Percentiles rank a stretch among this genome's conserved stretches.
phyloP scores from a whole-genome alignment of 192 early-diverging fungal species.

The Jimgerdemannia lactiflua region DNA sequence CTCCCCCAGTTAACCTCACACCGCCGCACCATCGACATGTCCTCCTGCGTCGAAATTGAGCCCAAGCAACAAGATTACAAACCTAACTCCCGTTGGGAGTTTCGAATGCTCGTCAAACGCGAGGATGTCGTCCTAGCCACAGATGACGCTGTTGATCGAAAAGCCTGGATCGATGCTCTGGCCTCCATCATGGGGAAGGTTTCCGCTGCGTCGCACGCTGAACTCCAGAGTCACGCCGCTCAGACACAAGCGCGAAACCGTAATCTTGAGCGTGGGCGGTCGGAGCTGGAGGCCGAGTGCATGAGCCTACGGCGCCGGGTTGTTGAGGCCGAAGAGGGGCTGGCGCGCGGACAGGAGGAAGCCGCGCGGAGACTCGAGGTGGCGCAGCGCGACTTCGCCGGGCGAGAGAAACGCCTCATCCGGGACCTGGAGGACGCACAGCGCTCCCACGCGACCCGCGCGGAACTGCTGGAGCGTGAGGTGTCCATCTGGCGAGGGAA shows the following conservation, averaged over 20 bases:
- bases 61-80: conserved; percentile 39
- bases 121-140: conserved; percentile 47
- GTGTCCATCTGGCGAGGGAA: conserved; percentile 13
- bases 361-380: conserved; percentile 1
- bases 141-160: conserved; percentile 39
- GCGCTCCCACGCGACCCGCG: conserved; percentile 15
- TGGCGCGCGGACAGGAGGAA: conserved; percentile 10
- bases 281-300: conserved; percentile 16
- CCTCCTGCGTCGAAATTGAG: conserved; percentile 41
- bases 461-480: conserved; percentile 19
- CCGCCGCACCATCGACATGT: conserved; percentile 48
- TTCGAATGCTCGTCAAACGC: conserved; percentile 38
- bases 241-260: conserved; percentile 23
- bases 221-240: conserved; percentile 36
- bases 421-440: conserved; percentile 22
- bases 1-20: conserved; percentile 30
- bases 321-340: background rate
- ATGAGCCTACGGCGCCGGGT: background rate
- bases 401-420: conserved; percentile 6
- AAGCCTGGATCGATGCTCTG: conserved; percentile 44
- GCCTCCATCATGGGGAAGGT: conserved; percentile 50
- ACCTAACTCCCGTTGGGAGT: conserved; percentile 40
- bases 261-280: conserved; percentile 12
- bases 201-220: conserved; percentile 36
- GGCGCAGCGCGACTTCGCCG: background rate